phyloP scores from a whole-genome alignment of 2,329 filamentous ascomycete genomes.

The Alternaria triticina region DNA sequence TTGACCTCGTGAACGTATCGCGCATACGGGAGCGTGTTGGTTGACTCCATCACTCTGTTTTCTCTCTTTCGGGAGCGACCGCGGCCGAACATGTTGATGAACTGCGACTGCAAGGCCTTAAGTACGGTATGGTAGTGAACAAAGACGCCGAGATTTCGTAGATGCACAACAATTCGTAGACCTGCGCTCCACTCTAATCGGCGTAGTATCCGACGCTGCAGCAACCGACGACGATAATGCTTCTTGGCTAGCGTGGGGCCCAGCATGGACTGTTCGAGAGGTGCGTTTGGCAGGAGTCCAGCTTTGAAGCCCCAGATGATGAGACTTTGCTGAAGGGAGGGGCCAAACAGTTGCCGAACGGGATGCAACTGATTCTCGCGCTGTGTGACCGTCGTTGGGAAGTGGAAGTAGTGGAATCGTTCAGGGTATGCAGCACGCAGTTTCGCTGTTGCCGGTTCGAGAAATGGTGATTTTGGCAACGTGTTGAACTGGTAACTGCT shows the following conservation, averaged over 20 bases:
- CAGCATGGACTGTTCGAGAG: slow-evolving; percentile 34
- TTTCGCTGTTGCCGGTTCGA: slow-evolving; percentile 25
- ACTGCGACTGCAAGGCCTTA: slow-evolving; percentile 34
- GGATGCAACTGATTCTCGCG: slow-evolving; percentile 25
- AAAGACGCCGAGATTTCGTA: slow-evolving; percentile 37
- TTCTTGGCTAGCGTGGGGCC: slow-evolving; percentile 22
- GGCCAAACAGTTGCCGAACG: slow-evolving; percentile 33
- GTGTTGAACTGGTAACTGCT: slow-evolving; percentile 19
- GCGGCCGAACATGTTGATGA: slow-evolving; percentile 40
- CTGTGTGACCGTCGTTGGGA: slow-evolving; percentile 14
- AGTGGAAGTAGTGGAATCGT: slow-evolving; percentile 24
- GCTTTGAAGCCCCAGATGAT: slow-evolving; percentile 45
- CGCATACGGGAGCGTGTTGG: slow-evolving; percentile 27
- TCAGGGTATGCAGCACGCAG: slow-evolving; percentile 22
- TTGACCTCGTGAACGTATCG: slow-evolving; percentile 38
- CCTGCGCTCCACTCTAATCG: slow-evolving; percentile 38
- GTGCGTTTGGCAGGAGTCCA: slow-evolving; percentile 31
- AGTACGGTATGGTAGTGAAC: slow-evolving; percentile 34
- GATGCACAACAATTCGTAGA: slow-evolving; percentile 32
- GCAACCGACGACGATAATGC: slow-evolving; percentile 32
- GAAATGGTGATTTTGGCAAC: slow-evolving; percentile 31
- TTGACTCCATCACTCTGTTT: slow-evolving; percentile 34
- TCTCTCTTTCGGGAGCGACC: slow-evolving; percentile 24
- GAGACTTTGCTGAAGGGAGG: slow-evolving; percentile 35
- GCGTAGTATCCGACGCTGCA: slow-evolving; percentile 20